Evolutionary conservation across 1,284 basidiomycete species (phyloP), one percentile per base, ranked within the genome.

Genomic region (Testicularia cyperi): DNA sequence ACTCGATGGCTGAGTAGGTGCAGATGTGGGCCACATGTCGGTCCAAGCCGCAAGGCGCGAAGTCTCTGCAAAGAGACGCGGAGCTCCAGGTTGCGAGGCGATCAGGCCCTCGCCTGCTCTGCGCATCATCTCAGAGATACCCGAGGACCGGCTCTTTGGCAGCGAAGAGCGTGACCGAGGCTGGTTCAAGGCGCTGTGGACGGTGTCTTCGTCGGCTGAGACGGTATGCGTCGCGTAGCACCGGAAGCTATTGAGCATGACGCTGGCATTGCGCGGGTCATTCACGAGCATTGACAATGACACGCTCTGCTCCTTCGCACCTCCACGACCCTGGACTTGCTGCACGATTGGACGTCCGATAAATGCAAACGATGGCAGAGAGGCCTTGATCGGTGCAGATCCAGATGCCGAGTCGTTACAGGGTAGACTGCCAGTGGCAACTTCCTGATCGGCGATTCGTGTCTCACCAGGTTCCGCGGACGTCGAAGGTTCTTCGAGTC

Each of bases 111-210:
- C 52, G 19, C 57, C 57, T 0, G 57, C 57, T 26, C 32, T 45
- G 19, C 43, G 35, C 57, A 62, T 62, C 57, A 62, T 62, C 36
- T 62, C 47, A 4, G 57, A 51, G 7, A 62, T 30, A 28, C 57
- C 57, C 10, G 57, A 62, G 3, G 46, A 33, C 2, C 57, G 38
- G 3, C n/a, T n/a, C n/a, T n/a, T n/a, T n/a, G n/a, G n/a, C n/a
- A n/a, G n/a, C n/a, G n/a, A n/a, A n/a, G n/a, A n/a, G n/a, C n/a
- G n/a, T n/a, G n/a, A n/a, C n/a, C n/a, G n/a, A n/a, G n/a, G n/a
- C n/a, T n/a, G n/a, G n/a, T n/a, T n/a, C n/a, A n/a, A n/a, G 19
- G 38, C 32, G 23, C 36, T 37, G 10, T 35, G 36, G 15, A 21
- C 21, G 23, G 12, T 39, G 33, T 22, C 21, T 12, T 18, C 42